Base-by-base conservation (phyloP, 106 monocot genomes). In the Ottelia alismoides region DNA sequence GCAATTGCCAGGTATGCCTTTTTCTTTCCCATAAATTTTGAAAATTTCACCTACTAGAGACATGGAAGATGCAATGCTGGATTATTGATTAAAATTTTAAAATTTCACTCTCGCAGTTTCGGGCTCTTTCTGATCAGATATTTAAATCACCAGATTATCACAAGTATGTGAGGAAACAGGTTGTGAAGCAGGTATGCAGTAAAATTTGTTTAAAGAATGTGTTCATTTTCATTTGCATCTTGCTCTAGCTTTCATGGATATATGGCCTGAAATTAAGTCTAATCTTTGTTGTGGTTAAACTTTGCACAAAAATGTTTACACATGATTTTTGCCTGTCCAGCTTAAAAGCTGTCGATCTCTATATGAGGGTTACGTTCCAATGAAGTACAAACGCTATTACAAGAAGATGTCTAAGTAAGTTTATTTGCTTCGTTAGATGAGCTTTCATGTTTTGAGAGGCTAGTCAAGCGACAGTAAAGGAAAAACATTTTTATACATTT, bases 371-470 rank as follows among this genome's bases (percentile, higher is more conserved):
- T 98, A 98, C 73, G 82, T 98, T 52, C 98, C 98, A 21, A 98
- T 98, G 98, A 90, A 78, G 57, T 98, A 86, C 63, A 90, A 83
- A 55, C 71, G 63, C 31, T 98, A 98, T 56, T 83, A 62, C 63
- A 98, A 78, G 77, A 98, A 98, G 75, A 90, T 98, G 98, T 31
- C 74, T 45, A 98, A 98, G 98, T 98, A 85, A 45, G n/a, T n/a
- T n/a, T n/a, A n/a, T n/a, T n/a, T n/a, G n/a, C n/a, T n/a, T n/a
- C n/a, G n/a, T n/a, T n/a, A n/a, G n/a, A n/a, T n/a, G n/a, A n/a
- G n/a, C n/a, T n/a, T n/a, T n/a, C n/a, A n/a, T n/a, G n/a, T n/a
- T n/a, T n/a, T n/a, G n/a, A n/a, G n/a, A n/a, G n/a, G n/a, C n/a
- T n/a, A n/a, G n/a, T n/a, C n/a, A n/a, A n/a, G n/a, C n/a, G n/a